Evolutionary conservation across 2,329 filamentous ascomycete species (phyloP).

Genomic region (Epichloe baconii): DNA sequence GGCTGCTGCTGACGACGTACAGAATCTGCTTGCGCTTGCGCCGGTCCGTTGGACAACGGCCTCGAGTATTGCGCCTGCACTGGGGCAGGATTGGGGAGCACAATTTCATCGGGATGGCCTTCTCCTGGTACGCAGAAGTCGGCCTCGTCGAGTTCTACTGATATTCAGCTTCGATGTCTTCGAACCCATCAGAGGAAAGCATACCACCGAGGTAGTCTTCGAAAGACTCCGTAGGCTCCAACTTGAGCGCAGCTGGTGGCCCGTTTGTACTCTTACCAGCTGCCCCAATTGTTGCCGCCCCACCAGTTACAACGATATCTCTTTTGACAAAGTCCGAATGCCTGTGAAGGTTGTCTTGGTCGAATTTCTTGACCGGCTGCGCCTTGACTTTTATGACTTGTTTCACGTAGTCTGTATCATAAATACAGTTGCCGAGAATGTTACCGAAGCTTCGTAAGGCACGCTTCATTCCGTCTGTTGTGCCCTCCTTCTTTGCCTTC

Average conservation of each 20-base stretch:
- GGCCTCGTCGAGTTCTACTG: slow-evolving; percentile 58
- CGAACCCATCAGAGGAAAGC: slow-evolving; percentile 24
- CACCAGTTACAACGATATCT: slow-evolving; percentile 25
- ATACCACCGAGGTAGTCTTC: slow-evolving; percentile 38
- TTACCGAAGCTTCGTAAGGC: slow-evolving; percentile 88
- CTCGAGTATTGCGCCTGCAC: slow-evolving; percentile 12
- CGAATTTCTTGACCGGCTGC: slow-evolving; percentile 57
- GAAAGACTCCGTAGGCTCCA: slow-evolving; percentile 31
- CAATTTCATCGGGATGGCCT: slow-evolving; percentile 65
- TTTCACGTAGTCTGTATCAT: slow-evolving; percentile 86
- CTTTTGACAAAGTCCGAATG: slow-evolving; percentile 64
- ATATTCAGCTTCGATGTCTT: slow-evolving; percentile 24
- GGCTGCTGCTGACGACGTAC: background rate
- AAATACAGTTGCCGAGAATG: slow-evolving; percentile 94
- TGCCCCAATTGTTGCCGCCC: background rate
- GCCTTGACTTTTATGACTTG: slow-evolving; percentile 87
- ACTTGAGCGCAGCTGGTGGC: slow-evolving; percentile 12
- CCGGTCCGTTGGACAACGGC: slow-evolving; percentile 8
- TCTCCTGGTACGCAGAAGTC: slow-evolving; percentile 60
- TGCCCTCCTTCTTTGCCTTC: slow-evolving; percentile 97
- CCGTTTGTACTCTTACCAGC: slow-evolving; percentile 1
- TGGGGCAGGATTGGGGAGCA: slow-evolving; percentile 28
- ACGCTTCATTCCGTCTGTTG: slow-evolving; percentile 85
- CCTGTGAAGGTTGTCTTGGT: slow-evolving; percentile 67
- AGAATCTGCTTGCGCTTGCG: slow-evolving; percentile 11